Evolutionary conservation across 208 protist species (phyloP).

Genomic region (Entamoeba histolytica): DNA sequence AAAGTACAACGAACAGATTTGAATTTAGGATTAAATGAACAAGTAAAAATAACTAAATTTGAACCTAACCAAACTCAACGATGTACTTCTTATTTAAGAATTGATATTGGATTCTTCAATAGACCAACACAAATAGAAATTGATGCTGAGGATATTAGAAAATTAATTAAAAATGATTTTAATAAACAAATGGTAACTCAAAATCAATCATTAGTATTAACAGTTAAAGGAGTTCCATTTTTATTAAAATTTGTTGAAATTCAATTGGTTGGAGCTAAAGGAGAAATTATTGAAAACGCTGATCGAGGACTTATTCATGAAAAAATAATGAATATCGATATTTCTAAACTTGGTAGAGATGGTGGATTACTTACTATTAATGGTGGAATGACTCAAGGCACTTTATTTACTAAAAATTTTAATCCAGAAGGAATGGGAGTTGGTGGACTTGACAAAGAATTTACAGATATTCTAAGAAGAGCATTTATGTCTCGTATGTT

Average conservation of each 20-base stretch:
- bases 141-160: neutral
- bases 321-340: neutral
- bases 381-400: neutral
- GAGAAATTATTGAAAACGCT: neutral
- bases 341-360: neutral
- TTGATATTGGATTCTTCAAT: neutral
- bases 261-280: neutral
- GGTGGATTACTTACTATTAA: neutral
- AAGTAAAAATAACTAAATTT: neutral
- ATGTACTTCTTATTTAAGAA: neutral
- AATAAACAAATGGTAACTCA: neutral
- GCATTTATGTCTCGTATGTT: constrained; percentile 11
- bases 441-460: constrained; percentile 9
- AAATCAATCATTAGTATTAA: neutral
- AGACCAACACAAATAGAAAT: neutral
- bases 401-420: neutral
- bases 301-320: neutral
- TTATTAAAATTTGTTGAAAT: neutral
- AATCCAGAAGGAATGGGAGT: constrained; percentile 1
- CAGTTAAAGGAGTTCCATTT: neutral
- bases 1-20: neutral
- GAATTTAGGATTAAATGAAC: neutral
- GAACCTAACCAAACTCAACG: neutral
- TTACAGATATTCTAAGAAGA: constrained; percentile 6
- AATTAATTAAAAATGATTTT: neutral